These are phyloP conservation scores for Syncephalastrum monosporum DNA, from an alignment of 371 early-diverging fungal species.

Conservation along the genomic window DNA sequence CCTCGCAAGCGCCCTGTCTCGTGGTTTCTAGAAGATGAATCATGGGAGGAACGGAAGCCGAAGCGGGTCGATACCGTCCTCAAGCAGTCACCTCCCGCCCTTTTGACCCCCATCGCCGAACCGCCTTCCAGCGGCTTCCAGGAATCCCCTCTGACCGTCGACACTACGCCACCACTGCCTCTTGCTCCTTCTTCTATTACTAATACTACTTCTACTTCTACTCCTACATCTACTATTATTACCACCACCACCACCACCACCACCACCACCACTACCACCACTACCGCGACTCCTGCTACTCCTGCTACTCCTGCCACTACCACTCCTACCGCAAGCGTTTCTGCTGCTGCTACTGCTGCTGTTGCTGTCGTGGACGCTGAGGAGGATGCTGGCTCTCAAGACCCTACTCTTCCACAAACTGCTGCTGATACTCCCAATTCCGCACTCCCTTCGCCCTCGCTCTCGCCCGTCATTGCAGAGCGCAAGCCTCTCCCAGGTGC, in stretches of 20 bases:
- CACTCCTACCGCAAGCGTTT: neutral
- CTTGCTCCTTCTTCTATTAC: neutral
- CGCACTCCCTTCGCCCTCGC: constrained; percentile 19
- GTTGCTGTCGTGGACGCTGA: no score
- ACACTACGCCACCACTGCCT: neutral
- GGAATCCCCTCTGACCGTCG: no score
- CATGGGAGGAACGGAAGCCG: constrained; percentile 16
- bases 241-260: constrained; percentile 3
- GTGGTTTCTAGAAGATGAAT: constrained; percentile 12
- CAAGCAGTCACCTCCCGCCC: neutral
- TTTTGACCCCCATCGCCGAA: neutral
- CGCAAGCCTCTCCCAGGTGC: constrained; percentile 2
- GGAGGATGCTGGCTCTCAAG: no score
- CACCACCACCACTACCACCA: neutral
- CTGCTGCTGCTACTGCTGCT: no score
- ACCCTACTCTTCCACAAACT: neutral
- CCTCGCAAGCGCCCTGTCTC: constrained; percentile 17
- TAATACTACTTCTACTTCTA: neutral
- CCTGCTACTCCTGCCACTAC: neutral
- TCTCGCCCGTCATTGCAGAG: constrained; percentile 9
- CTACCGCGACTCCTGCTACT: neutral
- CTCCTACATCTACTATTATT: constrained; percentile 1
- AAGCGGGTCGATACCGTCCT: neutral
- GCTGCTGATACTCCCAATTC: constrained; percentile 16
- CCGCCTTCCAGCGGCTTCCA: no score